Conservation (phyloP, 2,329 filamentous ascomycete species). For the Aspergillus floridensis region DNA sequence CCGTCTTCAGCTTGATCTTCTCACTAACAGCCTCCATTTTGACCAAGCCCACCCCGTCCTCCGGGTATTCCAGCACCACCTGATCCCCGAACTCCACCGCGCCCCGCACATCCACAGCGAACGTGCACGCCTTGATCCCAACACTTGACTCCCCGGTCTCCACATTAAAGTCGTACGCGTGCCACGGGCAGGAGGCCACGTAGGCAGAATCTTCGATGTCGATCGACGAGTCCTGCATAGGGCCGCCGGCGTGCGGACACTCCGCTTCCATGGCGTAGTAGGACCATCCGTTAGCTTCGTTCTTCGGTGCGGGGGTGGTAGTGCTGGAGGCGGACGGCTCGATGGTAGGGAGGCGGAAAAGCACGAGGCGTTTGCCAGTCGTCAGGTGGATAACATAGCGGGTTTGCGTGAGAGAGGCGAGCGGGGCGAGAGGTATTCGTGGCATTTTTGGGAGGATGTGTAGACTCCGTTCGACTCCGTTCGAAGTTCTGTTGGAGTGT, state of each 20-base stretch:
- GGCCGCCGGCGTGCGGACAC: conserved; percentile 48
- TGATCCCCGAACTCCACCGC: conserved; percentile 27
- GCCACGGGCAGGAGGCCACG: conserved; percentile 49
- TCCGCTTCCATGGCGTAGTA: conserved; percentile 51
- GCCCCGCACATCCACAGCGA: conserved; percentile 39
- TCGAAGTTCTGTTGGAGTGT: not conserved
- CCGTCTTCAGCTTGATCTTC: conserved; percentile 44
- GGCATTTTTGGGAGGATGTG: conserved; percentile 9
- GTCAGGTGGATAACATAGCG: conserved; percentile 46
- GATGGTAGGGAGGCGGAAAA: conserved; percentile 47
- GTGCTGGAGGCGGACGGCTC: conserved; percentile 26
- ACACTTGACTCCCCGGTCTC: conserved; percentile 51
- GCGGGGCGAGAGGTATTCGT: conserved; percentile 26
- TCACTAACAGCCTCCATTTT: conserved; percentile 47
- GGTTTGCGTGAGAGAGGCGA: conserved; percentile 38
- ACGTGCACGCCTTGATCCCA: conserved; percentile 49
- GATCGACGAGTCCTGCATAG: conserved; percentile 46
- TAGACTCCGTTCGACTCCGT: too few species aligned
- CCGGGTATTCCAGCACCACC: conserved; percentile 35
- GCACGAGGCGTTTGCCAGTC: conserved; percentile 45
- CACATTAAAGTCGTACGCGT: conserved; percentile 51
- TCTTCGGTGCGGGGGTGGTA: conserved; percentile 10
- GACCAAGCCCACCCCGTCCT: conserved; percentile 25
- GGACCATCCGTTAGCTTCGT: conserved; percentile 43
- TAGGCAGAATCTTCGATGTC: conserved; percentile 51